Evolutionary conservation across 2,329 filamentous ascomycete species (phyloP), one percentile per base, ranked within the genome.

Genomic region (Penicillium polonicum): DNA sequence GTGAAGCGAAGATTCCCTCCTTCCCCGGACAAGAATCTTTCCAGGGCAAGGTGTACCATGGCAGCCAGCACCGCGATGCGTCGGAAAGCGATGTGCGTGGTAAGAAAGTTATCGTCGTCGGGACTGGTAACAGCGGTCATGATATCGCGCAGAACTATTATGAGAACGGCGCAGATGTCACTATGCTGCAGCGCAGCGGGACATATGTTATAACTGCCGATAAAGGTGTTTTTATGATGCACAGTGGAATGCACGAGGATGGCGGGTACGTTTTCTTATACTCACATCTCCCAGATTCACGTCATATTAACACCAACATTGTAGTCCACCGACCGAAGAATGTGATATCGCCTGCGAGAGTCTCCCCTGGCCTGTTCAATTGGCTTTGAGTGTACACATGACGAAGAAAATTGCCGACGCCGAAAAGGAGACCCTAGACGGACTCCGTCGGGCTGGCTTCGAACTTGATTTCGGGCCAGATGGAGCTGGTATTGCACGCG

Each of bases 121-220:
- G 80, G 3, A 77, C 78, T 1, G 78, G 80, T 15, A 82, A 80
- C 54, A 79, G 77, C 58, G 79, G 75, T 0, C 80, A 82, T 54
- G 80, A 82, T 51, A 79, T 82, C 48, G 79, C 80, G 0, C 78
- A 82, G 62, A 78, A 82, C 62, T 82, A 76, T 60, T 74, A 76
- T 48, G 75, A 82, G 50, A 76, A 78, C 35, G 81, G 81, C 1
- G 78, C 79, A 5, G 68, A 76, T 21, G 80, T 83, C 2, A 82
- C 81, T 4, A 80, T 85, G 77, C 64, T 85, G 2, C 82, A 85
- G 67, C 79, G 82, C 9, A 72, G 74, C 9, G 76, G 76, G 2
- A 84, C 80, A 3, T 83, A 80, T 64, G 78, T 83, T 12, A 73
- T 83, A 27, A 78, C 77, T 0, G 73, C 72, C 15, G 73, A 78